Percentiles rank a stretch among this genome's conserved stretches.
phyloP scores from a whole-genome alignment of 2,329 filamentous ascomycete species.

The Fusarium nematophilum region DNA sequence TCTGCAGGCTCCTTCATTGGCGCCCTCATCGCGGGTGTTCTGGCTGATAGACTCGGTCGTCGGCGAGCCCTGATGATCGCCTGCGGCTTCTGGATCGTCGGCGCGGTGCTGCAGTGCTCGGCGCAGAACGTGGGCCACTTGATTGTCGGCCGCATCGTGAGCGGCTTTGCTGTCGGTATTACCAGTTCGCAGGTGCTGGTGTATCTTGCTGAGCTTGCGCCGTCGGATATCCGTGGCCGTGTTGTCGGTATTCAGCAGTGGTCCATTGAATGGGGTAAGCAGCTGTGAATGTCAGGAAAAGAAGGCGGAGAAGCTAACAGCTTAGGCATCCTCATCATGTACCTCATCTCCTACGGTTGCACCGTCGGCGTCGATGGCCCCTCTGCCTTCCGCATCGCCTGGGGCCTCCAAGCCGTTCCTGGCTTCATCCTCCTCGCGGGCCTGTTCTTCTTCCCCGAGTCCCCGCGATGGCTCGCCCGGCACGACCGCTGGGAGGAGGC shows the following conservation, averaged over 20 bases:
- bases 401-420: constrained; percentile 73
- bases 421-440: constrained; percentile 67
- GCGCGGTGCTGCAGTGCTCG: constrained; percentile 69
- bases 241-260: constrained; percentile 80
- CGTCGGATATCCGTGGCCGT: constrained; percentile 66
- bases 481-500: constrained; percentile 70
- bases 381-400: constrained; percentile 71
- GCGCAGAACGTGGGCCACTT: constrained; percentile 67
- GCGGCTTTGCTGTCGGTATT: constrained; percentile 74
- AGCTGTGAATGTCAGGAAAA: not conserved
- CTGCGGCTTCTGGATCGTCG: constrained; percentile 64
- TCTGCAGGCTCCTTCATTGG: constrained; percentile 62
- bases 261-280: constrained; percentile 71
- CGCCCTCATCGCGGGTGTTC: constrained; percentile 56
- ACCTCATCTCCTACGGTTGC: constrained; percentile 74
- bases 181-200: constrained; percentile 75
- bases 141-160: constrained; percentile 68
- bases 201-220: constrained; percentile 75
- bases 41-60: constrained; percentile 60
- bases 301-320: not conserved
- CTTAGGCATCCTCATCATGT: constrained; percentile 75
- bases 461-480: constrained; percentile 72
- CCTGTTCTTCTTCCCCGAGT: constrained; percentile 70
- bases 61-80: constrained; percentile 58
- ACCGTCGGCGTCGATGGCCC: constrained; percentile 63